phyloP scores from a whole-genome alignment of 2,329 filamentous ascomycete genomes.

The Dactylella cylindrospora region DNA sequence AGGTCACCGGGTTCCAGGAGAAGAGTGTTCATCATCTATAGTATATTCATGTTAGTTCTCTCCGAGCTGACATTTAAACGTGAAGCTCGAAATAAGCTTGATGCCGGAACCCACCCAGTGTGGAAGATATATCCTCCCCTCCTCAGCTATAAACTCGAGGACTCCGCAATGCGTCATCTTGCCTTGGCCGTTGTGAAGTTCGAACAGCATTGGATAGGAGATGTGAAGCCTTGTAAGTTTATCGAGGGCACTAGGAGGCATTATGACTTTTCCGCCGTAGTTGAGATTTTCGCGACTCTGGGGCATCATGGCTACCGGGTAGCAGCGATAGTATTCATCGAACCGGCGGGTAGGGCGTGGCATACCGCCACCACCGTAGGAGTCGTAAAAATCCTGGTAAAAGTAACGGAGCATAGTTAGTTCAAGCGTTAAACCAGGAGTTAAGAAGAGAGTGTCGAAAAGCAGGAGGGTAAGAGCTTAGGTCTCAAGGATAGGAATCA shows the following conservation, averaged over 20 bases:
- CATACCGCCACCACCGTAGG: slow-evolving; percentile 13
- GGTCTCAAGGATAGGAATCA: not conserved
- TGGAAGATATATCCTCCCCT: slow-evolving; percentile 92
- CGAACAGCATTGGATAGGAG: slow-evolving; percentile 95
- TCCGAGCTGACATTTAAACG: not conserved
- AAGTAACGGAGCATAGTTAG: slow-evolving; percentile 53
- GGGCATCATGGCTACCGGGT: slow-evolving; percentile 90
- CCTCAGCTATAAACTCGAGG: slow-evolving; percentile 94
- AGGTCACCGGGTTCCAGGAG: slow-evolving; percentile 88
- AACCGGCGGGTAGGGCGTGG: slow-evolving; percentile 68
- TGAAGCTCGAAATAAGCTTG: not conserved
- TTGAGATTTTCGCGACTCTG: slow-evolving; percentile 86
- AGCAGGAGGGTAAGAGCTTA: slow-evolving; percentile 2
- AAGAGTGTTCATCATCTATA: slow-evolving; percentile 91
- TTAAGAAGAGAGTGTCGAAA: not conserved
- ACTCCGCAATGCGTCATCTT: slow-evolving; percentile 90
- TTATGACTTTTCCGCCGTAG: slow-evolving; percentile 95
- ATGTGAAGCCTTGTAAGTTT: slow-evolving; percentile 95
- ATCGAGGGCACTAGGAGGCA: slow-evolving; percentile 93
- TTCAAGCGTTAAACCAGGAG: too few relatives aligned
- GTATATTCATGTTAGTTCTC: not conserved
- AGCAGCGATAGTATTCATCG: slow-evolving; percentile 98
- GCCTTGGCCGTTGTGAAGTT: slow-evolving; percentile 84
- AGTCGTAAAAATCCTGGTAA: slow-evolving; percentile 54
- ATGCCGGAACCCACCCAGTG: slow-evolving; percentile 69